Evolutionary conservation across 768 basidiomycete genomes (phyloP), one percentile per base, ranked within the genome.

Genomic region (Leccinellum luteum): DNA sequence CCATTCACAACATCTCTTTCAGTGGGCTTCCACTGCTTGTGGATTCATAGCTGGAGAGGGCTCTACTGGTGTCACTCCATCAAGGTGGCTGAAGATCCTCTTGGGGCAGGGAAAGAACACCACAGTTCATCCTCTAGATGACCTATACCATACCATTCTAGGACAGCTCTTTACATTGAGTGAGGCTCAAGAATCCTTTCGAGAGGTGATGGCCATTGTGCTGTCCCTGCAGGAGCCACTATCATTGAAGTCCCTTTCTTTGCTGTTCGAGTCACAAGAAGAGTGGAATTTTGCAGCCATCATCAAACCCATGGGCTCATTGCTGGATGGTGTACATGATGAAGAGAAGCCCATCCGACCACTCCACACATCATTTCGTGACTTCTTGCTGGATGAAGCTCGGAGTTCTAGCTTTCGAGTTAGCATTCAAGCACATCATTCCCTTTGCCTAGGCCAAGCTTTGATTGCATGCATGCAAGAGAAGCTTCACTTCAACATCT

Each of bases 21-120:
- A 44, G 0, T 44, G 43, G 43, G 43, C 43, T 12, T 44, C 43
- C 0, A 0, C 43, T 44, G 43, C 43, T 43, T 43, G 41, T 12
- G 0, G 19, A 10, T 43, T 43, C 0, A 43, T 43, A n/a, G n/a
- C n/a, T 21, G 34, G n/a, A 21, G 41, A 21, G 0, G 41, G 19
- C 1, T 21, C 19, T 5, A 43, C 0, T 3, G 41, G 41, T 0
- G n/a, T 43, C 0, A 0, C 0, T n/a, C 41, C 41, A 0, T 43
- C 41, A 1, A 21, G 10, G 5, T 4, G 17, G 19, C 9, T 43
- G 0, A 13, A 21, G 4, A 43, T 43, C 3, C 9, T 43, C 5
- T 19, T 43, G n/a, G n/a, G n/a, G n/a, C n/a, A n/a, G n/a, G n/a
- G n/a, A n/a, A n/a, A 43, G 1, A 12, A 21, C 10, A 21, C 17